phyloP scores from a whole-genome alignment of 2,329 filamentous ascomycete genomes.

The Paecilomyces variotii region DNA sequence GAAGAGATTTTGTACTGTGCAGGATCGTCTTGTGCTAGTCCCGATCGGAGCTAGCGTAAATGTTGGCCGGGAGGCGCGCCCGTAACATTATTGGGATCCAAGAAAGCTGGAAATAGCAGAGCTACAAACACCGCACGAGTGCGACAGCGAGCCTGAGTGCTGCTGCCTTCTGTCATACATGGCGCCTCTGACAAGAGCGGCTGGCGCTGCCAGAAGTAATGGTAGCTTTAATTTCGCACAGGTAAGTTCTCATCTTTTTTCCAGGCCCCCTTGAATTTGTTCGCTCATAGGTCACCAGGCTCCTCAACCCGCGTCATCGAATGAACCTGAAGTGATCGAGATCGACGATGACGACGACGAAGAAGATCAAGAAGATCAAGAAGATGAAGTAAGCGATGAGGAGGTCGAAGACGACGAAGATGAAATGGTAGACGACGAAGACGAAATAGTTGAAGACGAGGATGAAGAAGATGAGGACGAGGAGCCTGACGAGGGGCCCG shows the following conservation, averaged over 20 bases:
- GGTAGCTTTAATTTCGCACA: constrained; percentile 17
- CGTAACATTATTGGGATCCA: constrained; percentile 21
- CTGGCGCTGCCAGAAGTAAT: constrained; percentile 15
- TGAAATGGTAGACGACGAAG: constrained; percentile 15
- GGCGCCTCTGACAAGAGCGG: constrained; percentile 32
- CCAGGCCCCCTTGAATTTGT: constrained; percentile 5
- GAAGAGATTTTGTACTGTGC: constrained; percentile 17
- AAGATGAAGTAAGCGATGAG: constrained; percentile 13
- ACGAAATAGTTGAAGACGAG: constrained; percentile 13
- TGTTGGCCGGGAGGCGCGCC: constrained; percentile 20
- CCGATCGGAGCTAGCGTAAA: constrained; percentile 19
- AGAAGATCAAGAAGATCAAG: constrained; percentile 11
- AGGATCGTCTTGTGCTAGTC: constrained; percentile 23
- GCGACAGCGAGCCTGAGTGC: not conserved
- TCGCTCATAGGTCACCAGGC: constrained; percentile 11
- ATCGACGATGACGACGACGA: constrained; percentile 32
- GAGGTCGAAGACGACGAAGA: constrained; percentile 16
- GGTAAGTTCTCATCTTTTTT: constrained; percentile 14
- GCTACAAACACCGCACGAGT: constrained; percentile 4
- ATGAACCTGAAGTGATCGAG: constrained; percentile 30
- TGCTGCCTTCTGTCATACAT: constrained; percentile 14
- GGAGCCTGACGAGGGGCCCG: constrained; percentile 18
- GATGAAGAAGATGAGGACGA: constrained; percentile 21
- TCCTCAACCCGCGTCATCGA: constrained; percentile 10
- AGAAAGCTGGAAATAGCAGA: constrained; percentile 3